phyloP scores from a whole-genome alignment of 352 stramenopile species.

The Pythium oligandrum region DNA sequence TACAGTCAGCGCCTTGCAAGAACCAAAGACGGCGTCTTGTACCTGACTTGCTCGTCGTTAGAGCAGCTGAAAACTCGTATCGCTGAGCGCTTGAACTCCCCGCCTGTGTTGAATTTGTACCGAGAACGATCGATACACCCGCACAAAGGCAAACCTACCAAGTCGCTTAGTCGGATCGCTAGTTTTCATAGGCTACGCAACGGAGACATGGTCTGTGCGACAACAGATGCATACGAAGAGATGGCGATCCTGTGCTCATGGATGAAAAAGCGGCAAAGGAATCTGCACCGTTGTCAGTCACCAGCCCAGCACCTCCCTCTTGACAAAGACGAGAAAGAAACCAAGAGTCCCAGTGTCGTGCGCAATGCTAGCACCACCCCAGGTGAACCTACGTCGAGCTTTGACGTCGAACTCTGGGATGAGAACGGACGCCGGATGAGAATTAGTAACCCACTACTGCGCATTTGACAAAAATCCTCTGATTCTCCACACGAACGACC shows the following conservation, averaged over 20 bases:
- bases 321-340: background rate
- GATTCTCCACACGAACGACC: no score
- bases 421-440: constrained; percentile 41
- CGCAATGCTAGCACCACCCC: constrained; percentile 5
- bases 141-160: constrained; percentile 6
- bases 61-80: constrained; percentile 32
- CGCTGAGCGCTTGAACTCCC: constrained; percentile 20
- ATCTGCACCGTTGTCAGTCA: background rate
- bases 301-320: no score
- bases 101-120: constrained; percentile 37
- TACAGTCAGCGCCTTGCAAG: constrained; percentile 18
- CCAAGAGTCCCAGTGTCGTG: constrained; percentile 1
- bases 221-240: constrained; percentile 55
- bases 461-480: no score
- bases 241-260: constrained; percentile 65
- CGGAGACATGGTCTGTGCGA: constrained; percentile 56
- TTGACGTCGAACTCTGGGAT: constrained; percentile 31
- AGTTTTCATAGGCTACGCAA: constrained; percentile 38
- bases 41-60: constrained; percentile 43
- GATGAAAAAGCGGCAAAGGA: constrained; percentile 46
- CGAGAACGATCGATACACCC: constrained; percentile 23
- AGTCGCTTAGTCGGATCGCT: constrained; percentile 30
- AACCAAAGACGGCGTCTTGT: constrained; percentile 29
- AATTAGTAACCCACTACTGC: background rate
- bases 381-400: constrained; percentile 5